Conservation (phyloP, 179 eudicot genomes). For the Patellifolia procumbens region DNA sequence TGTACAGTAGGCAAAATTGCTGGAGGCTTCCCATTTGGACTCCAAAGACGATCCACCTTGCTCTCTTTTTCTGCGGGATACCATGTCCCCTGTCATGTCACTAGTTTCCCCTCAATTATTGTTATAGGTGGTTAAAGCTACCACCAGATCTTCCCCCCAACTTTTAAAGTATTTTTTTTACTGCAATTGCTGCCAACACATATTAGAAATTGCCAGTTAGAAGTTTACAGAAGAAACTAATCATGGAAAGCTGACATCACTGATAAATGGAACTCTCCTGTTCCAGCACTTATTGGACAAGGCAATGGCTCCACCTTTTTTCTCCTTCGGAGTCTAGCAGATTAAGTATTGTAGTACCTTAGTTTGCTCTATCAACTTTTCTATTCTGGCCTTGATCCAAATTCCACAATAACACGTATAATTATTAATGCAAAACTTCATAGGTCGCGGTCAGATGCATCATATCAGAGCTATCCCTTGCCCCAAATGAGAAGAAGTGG, state of each 20-base stretch:
- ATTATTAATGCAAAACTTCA: constrained; percentile 3
- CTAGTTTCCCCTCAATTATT: not conserved
- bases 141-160: not conserved
- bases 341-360: not conserved
- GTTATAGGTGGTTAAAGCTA: not conserved
- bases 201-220: not conserved
- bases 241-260: not conserved
- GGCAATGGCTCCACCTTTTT: constrained; percentile 2
- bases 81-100: not conserved
- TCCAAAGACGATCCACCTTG: not conserved
- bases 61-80: not conserved
- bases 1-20: not conserved
- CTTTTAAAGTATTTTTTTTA: not conserved
- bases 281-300: not conserved
- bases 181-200: not conserved
- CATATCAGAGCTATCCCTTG: constrained; percentile 8
- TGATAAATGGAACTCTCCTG: not conserved
- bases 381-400: not conserved
- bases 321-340: not conserved
- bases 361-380: not conserved
- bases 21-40: not conserved
- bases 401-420: constrained; percentile 5
- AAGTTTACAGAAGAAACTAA: not conserved
- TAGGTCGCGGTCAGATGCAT: constrained; percentile 9
- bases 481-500: constrained; percentile 6